Evolutionary conservation across 2,329 filamentous ascomycete genomes (phyloP).

Genomic region (Sarocladium kiliense): DNA sequence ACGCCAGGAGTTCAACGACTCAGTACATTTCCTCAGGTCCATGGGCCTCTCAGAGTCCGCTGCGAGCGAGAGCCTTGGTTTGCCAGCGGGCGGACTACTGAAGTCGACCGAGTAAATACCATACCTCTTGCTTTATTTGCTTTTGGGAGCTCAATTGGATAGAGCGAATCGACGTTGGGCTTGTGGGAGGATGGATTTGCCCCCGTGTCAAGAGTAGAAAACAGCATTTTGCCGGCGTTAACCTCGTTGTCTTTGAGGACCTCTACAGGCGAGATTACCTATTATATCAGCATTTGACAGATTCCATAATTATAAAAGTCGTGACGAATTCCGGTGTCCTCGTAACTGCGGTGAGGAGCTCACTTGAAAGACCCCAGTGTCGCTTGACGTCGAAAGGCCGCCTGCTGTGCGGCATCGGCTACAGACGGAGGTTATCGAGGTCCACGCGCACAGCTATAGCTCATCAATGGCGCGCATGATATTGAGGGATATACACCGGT

Average conservation of each 20-base stretch:
- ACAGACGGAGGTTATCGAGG: slow-evolving; percentile 6
- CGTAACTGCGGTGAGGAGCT: no score
- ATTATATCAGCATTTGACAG: neutral
- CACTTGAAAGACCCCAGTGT: no score
- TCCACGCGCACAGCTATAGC: no score
- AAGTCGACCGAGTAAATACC: slow-evolving; percentile 1
- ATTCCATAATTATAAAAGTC: neutral
- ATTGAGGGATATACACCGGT: neutral
- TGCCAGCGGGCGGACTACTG: slow-evolving; percentile 1
- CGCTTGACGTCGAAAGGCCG: no score
- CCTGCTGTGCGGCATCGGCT: neutral
- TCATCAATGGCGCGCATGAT: neutral
- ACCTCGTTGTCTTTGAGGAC: slow-evolving; percentile 3
- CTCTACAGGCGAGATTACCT: neutral
- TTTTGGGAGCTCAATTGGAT: neutral
- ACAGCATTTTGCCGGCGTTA: slow-evolving; percentile 8
- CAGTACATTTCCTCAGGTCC: slow-evolving; percentile 36
- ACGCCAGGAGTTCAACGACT: slow-evolving; percentile 50
- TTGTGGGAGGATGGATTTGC: neutral
- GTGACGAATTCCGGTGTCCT: neutral
- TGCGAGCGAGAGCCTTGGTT: slow-evolving; percentile 16
- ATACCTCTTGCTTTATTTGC: neutral
- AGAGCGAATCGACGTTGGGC: neutral
- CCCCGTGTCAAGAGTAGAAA: neutral
- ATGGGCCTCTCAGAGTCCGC: slow-evolving; percentile 32